phyloP scores from a whole-genome alignment of 306 rosid genomes.

The Sphenostylis stenocarpa region DNA sequence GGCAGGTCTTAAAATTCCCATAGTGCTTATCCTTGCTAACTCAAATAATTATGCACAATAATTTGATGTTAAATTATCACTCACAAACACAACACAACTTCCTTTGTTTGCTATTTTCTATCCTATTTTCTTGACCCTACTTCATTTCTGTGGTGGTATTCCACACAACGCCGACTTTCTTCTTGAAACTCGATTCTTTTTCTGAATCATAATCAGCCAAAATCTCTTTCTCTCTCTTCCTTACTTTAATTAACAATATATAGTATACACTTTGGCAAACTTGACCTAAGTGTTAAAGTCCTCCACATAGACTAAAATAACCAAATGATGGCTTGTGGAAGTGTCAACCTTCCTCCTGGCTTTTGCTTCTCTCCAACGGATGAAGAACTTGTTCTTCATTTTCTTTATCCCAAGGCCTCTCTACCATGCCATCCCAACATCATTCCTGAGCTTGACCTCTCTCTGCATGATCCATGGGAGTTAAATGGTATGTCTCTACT shows the following conservation, averaged over 20 bases:
- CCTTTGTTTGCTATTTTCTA: background rate
- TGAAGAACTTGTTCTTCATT: slow-evolving; percentile 54
- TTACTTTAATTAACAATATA: slow-evolving; percentile 2
- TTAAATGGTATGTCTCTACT: slow-evolving; percentile 36
- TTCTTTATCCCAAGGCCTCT: slow-evolving; percentile 45
- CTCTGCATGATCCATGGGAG: slow-evolving; percentile 45
- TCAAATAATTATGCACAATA: slow-evolving; percentile 6
- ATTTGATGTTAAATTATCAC: slow-evolving; percentile 26
- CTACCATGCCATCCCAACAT: slow-evolving; percentile 47
- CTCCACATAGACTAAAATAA: background rate
- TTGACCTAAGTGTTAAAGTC: slow-evolving; percentile 21
- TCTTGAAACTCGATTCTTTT: slow-evolving; percentile 23
- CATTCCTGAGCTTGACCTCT: slow-evolving; percentile 50
- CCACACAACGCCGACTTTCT: slow-evolving; percentile 45
- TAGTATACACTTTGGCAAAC: slow-evolving; percentile 5
- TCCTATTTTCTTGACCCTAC: background rate
- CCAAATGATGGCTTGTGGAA: slow-evolving; percentile 33
- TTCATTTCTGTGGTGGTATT: slow-evolving; percentile 29
- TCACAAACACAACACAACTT: background rate
- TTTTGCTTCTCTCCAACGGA: slow-evolving; percentile 58
- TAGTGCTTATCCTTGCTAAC: slow-evolving; percentile 22
- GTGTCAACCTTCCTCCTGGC: slow-evolving; percentile 55
- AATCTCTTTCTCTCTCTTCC: background rate
- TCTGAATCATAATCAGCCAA: slow-evolving; percentile 19
- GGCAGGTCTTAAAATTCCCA: background rate